Percentiles rank a stretch among this genome's conserved stretches.
These are phyloP conservation scores for Astrephomene gubernaculifera DNA, from an alignment of 139 green algal genomes.

Conservation along the genomic window DNA sequence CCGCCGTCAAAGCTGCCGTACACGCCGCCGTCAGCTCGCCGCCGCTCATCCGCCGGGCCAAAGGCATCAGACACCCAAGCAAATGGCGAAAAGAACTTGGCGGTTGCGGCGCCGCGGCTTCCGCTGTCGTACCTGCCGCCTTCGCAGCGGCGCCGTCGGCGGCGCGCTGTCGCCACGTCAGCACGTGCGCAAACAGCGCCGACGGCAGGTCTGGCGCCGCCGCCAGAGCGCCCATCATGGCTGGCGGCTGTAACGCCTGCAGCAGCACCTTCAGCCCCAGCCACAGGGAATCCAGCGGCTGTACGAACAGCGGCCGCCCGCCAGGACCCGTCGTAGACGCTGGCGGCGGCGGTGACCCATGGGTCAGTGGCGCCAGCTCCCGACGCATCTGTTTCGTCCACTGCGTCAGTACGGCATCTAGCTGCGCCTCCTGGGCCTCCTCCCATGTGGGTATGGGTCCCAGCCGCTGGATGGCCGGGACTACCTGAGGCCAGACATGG, in stretches of 20 bases:
- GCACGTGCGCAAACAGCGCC: not conserved
- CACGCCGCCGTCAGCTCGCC: not conserved
- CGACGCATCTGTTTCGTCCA: not conserved
- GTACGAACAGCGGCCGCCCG: not conserved
- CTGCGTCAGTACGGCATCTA: not conserved
- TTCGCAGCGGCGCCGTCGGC: not conserved
- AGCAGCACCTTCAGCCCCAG: conserved; percentile 29
- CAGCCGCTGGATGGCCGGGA: not conserved
- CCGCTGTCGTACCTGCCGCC: not conserved
- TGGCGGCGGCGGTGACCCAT: no score
- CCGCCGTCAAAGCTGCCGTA: not conserved
- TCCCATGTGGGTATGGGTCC: not conserved
- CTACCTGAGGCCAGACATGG: not conserved
- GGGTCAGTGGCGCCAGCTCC: not conserved
- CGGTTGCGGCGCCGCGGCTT: not conserved
- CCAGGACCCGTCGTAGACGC: not conserved
- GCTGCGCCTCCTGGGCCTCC: conserved; percentile 5
- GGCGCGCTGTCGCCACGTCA: not conserved
- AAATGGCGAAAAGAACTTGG: not conserved
- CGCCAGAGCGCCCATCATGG: not conserved
- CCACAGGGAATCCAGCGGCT: not conserved
- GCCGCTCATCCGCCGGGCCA: not conserved
- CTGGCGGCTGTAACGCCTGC: conserved; percentile 1
- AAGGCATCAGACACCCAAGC: not conserved
- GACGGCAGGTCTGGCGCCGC: conserved; percentile 7